These are phyloP conservation scores for Cladosporium sp. DNA, from an alignment of 2,329 filamentous ascomycete genomes.

Conservation along the genomic window DNA sequence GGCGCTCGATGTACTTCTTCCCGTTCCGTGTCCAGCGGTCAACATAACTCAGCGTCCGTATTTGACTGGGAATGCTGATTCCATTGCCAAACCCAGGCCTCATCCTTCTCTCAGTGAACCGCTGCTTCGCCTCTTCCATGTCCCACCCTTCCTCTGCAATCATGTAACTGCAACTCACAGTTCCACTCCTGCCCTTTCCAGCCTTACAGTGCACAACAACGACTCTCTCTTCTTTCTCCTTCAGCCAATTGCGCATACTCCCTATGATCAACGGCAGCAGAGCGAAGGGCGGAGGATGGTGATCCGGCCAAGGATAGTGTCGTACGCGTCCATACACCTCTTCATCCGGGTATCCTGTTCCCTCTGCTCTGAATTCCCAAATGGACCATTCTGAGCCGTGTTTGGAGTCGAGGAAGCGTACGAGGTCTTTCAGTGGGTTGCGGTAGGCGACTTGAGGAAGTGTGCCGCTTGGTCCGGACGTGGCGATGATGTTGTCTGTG, in stretches of 20 bases:
- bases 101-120: conserved; percentile 83
- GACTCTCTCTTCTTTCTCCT: conserved; percentile 57
- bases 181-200: conserved; percentile 89
- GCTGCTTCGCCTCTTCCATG: conserved; percentile 56
- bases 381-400: conserved; percentile 86
- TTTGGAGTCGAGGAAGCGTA: conserved; percentile 79
- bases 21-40: conserved; percentile 73
- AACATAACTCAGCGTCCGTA: conserved; percentile 83
- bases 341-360: conserved; percentile 88
- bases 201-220: conserved; percentile 96
- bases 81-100: conserved; percentile 80
- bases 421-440: conserved; percentile 82
- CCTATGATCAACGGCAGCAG: conserved; percentile 85
- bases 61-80: conserved; percentile 87
- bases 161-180: conserved; percentile 79
- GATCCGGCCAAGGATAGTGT: conserved; percentile 95
- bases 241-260: conserved; percentile 86
- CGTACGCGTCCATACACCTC: conserved; percentile 80
- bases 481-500: conserved; percentile 69
- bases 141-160: conserved; percentile 79
- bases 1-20: conserved; percentile 76
- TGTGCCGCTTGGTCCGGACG: conserved; percentile 82
- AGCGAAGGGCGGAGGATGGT: conserved; percentile 90
- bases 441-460: conserved; percentile 91
- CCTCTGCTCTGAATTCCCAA: conserved; percentile 96